phyloP scores from a whole-genome alignment of 179 eudicot species.

The Silene noctiflora region DNA sequence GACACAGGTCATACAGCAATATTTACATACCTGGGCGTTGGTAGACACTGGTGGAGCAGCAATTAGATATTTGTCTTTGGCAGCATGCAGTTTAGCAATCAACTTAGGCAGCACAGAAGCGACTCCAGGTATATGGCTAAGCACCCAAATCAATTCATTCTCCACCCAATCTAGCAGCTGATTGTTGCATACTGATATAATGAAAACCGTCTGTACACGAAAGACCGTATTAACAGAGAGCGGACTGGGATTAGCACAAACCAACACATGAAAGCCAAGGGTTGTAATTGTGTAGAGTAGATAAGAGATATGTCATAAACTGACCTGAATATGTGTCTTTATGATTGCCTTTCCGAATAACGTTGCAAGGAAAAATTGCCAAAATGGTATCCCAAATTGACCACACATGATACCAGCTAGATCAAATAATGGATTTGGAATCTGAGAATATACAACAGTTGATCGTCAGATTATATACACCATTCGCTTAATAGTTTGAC shows the following conservation, averaged over 20 bases:
- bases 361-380: conserved; percentile 93
- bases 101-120: conserved; percentile 54
- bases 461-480: conserved; percentile 14
- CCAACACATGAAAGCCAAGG: conserved; percentile 5
- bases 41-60: conserved; percentile 56
- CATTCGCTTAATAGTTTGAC: neutral
- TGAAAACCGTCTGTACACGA: conserved; percentile 72
- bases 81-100: conserved; percentile 63
- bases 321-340: conserved; percentile 96
- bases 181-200: conserved; percentile 88
- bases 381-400: conserved; percentile 91
- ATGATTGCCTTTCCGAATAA: conserved; percentile 83
- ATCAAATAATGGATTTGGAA: conserved; percentile 97
- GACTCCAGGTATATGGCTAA: conserved; percentile 72
- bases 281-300: neutral
- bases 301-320: conserved; percentile 5
- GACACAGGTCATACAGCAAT: neutral
- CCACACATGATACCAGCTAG: conserved; percentile 99
- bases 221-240: conserved; percentile 3
- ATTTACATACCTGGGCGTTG: conserved; percentile 48
- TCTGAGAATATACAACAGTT: conserved; percentile 40
- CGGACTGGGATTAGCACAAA: conserved; percentile 7
- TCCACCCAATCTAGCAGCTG: conserved; percentile 95
- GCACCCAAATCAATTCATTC: conserved; percentile 77
- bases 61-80: conserved; percentile 71